Conservation (phyloP, 495 filamentous ascomycete genomes). For the Friedmanniomyces simplex region DNA sequence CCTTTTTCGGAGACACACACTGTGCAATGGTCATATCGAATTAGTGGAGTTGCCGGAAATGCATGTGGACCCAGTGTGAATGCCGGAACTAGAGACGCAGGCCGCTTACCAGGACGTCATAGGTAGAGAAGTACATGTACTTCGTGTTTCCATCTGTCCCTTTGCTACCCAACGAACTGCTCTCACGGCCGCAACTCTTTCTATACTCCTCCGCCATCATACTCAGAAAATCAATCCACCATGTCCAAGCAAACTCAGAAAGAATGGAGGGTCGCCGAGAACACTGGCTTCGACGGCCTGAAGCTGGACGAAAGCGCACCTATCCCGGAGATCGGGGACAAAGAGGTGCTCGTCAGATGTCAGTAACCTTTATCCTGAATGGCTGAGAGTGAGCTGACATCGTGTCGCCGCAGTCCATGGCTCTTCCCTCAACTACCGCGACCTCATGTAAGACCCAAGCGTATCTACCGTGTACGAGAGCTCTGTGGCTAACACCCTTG, state of each 20-base stretch:
- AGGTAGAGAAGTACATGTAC: background rate
- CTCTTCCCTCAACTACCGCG: constrained; percentile 74
- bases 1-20: no score
- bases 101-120: background rate
- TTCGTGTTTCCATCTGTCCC: no score
- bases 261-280: constrained; percentile 53
- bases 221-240: background rate
- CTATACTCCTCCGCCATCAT: no score
- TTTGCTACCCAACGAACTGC: no score
- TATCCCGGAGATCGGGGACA: constrained; percentile 53
- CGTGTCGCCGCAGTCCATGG: constrained; percentile 40
- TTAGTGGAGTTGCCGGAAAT: no score
- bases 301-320: constrained; percentile 42
- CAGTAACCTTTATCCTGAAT: background rate
- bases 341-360: constrained; percentile 62
- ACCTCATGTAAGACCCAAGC: constrained; percentile 40
- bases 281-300: constrained; percentile 50
- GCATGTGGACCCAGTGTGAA: background rate
- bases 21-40: no score
- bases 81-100: background rate
- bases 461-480: no score
- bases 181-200: no score
- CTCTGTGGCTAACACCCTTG: no score
- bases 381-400: background rate
- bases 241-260: constrained; percentile 38